Base-by-base conservation (phyloP, 768 basidiomycete genomes). In the Hypholoma fasciculare region DNA sequence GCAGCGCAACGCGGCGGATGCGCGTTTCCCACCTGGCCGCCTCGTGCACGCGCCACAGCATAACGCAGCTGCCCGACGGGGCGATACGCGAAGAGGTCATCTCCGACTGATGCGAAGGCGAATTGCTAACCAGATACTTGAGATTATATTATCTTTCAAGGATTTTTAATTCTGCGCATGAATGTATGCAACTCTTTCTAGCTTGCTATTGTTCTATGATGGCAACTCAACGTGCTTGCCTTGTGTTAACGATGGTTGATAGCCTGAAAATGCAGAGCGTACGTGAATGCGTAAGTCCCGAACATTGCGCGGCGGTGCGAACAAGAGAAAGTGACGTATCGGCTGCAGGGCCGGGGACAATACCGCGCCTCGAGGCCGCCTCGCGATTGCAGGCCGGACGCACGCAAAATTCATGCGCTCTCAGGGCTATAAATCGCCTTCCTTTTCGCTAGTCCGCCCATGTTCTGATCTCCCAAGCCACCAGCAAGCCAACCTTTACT, bases 291-390 rank as follows among this genome's bases (percentile, higher is more conserved):
- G 27, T 49, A 49, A 30, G 26, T 27, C 23, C 16, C 23, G n/a
- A 23, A 49, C 13, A 16, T 30, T 23, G 47, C 27, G 47, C 47
- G 47, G 27, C 23, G 48, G 19, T n/a, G 17, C 39, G 39, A 39
- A 52, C 39, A 52, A 42, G 52, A 12, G n/a, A 7, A n/a, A 30
- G 27, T 47, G 54, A 54, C 44, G 54, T 30, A 46, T 47, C 48
- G 48, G 54, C 34, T 54, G 27, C 44, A 54, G 54, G 54, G 54
- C 40, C 36, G 30, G 30, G 54, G 54, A 54, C 54, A 54, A 54
- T 54, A 38, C 30, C 30, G 6, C 54, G 44, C 54, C 54, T 54
- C 54, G 54, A 54, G 54, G 54, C 54, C 27, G 54, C 54, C 54
- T 54, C 44, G 34, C 44, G 54, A 34, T 54, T 19, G 44, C 43